Base-by-base conservation (phyloP, 1,284 basidiomycete species). In the Veloboletus limbatus region DNA sequence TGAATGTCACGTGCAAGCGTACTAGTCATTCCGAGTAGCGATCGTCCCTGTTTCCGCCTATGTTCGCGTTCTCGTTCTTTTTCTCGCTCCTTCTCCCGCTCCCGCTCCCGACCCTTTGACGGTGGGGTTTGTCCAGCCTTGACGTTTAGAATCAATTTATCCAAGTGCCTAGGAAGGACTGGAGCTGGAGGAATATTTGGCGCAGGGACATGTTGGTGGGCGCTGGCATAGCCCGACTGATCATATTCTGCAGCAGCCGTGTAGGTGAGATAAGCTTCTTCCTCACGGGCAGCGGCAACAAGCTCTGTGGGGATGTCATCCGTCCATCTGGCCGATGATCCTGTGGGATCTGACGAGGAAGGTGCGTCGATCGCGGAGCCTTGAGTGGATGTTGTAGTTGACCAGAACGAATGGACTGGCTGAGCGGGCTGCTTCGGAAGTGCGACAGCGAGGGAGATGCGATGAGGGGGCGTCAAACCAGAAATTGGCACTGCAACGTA, bases 111-210 rank as follows among this genome's bases (percentile, higher is more conserved):
- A 8, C 68, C 65, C 51, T 60, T 61, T 38, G 63, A 47, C 6
- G 55, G 48, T 21, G 59, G 47, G 48, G 60, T 41, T 51, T 69
- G 63, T 55, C 61, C 68, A 58, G 63, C 40, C 70, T 72, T 57
- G 74, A 49, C 77, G 63, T 98, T 98, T 53, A 98, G 71, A 45
- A 98, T 97, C 37, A 97, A 85, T 62, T 92, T 94, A 60, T 97
- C 94, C 25, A 99, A 74, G 61, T 98, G 93, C 2, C 94, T 75
- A 0, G 96, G 96, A 37, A 98, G 76, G 2, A 79, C 74, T 1
- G 96, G 94, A 1, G 93, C 92, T 31, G 86, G 82, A 5, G 92
- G 92, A 51, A 92, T 84, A 56, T 82, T 83, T 13, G 85, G 86
- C 4, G 83, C 72, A 38, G 85, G 75, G 38, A 82, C 71, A 21